Evolutionary conservation across 2,329 filamentous ascomycete genomes (phyloP), one percentile per base, ranked within the genome.

Genomic region (Fusarium subtropicale): DNA sequence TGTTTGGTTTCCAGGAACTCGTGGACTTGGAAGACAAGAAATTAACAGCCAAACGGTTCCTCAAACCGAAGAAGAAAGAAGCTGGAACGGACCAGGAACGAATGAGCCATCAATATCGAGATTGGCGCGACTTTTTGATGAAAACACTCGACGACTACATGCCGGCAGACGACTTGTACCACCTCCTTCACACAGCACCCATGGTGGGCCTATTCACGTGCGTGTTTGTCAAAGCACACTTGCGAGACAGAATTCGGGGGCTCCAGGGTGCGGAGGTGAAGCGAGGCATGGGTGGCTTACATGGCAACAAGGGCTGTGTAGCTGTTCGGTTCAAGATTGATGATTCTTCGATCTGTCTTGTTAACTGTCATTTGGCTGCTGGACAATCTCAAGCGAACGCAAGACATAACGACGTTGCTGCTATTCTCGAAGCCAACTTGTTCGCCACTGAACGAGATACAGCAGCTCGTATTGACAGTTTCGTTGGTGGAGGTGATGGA

Each of bases 1-100:
- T 98, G 1, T 99, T 99, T 83, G 95, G 94, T 2, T 99, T 99
- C 79, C 96, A 99, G 79, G 96, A 99, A 79, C 86, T 99, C n/a
- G 96, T 99, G 6, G 96, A 99, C 76, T 84, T 99, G 10, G 96
- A 99, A 78, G 93, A 99, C 81, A 98, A 98, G 82, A 97, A 94
- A 71, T 92, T 97, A 52, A 98, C 95, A 24, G 96, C 96, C n/a
- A 97, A 96, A 81, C 93, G 92, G 57, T 90, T 98, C 72, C 91
- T 98, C 77, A 96, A 94, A 76, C 93, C 92, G 72, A 96, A 96
- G 79, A 97, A 97, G 77, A 92, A 93, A 75, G 90, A 92, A 75
- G 90, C 92, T 31, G 89, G 91, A 13, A 89, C 91, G 2, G 91
- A 93, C 52, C 90, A 92, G 74, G 94, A 97, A 78, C 89, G 94